Conservation (phyloP, 1,284 basidiomycete species). For the Moesziomyces antarcticus region DNA sequence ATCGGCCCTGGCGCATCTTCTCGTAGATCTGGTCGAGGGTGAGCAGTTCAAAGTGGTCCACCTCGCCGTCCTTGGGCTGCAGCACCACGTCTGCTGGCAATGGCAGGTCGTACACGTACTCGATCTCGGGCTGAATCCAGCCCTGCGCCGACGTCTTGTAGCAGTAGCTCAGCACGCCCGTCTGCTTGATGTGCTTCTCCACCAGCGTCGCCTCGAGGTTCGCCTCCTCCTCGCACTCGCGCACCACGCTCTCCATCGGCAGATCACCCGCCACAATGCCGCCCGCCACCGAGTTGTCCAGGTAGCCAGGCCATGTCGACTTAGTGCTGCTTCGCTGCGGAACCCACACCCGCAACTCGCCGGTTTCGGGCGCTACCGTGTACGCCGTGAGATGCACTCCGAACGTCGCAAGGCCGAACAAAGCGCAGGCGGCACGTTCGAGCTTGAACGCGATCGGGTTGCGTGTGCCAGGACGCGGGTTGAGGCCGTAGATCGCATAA, state of each 20-base stretch:
- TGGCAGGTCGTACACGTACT: constrained; percentile 64
- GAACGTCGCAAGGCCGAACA: constrained; percentile 91
- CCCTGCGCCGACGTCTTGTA: constrained; percentile 75
- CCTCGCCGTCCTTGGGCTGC: constrained; percentile 87
- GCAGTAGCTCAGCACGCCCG: constrained; percentile 70
- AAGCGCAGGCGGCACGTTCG: constrained; percentile 85
- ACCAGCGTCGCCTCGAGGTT: constrained; percentile 78
- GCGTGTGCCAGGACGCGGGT: constrained; percentile 21
- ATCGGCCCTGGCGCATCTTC: constrained; percentile 72
- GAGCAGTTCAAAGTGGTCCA: constrained; percentile 81
- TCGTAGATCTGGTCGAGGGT: constrained; percentile 54
- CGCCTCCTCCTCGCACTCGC: constrained; percentile 93
- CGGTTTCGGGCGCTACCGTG: constrained; percentile 33
- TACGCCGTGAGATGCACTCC: constrained; percentile 80
- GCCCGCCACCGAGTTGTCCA: constrained; percentile 70
- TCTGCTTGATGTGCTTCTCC: constrained; percentile 72
- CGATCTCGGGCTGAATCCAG: constrained; percentile 64
- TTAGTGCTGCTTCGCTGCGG: constrained; percentile 87
- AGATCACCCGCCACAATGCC: constrained; percentile 77
- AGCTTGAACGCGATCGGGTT: constrained; percentile 78
- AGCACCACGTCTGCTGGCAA: constrained; percentile 72
- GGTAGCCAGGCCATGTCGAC: constrained; percentile 74
- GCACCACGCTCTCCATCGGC: constrained; percentile 81
- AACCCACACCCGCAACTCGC: constrained; percentile 77
- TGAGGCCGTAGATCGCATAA: constrained; percentile 57